phyloP scores from a whole-genome alignment of 2,329 filamentous ascomycete genomes.

The Scedosporium dehoogii region DNA sequence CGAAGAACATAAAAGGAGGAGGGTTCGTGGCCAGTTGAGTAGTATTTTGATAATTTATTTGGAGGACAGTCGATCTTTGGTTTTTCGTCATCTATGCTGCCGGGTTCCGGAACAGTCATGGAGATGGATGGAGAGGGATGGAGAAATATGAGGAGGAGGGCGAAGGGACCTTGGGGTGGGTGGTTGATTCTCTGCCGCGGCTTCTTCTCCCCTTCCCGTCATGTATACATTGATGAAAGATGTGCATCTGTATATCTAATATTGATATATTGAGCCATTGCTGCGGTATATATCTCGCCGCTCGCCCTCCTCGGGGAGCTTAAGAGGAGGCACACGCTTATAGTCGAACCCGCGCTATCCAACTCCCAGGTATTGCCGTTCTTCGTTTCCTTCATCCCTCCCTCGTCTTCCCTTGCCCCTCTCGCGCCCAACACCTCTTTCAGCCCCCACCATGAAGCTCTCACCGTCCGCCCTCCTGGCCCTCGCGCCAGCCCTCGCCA shows the following conservation, averaged over 20 bases:
- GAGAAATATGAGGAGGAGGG: no score
- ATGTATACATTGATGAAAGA: neutral
- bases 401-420: neutral
- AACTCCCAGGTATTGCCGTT: neutral
- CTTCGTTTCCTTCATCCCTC: neutral
- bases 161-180: no score
- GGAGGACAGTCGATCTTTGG: neutral
- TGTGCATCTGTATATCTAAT: neutral
- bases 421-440: neutral
- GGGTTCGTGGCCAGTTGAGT: neutral
- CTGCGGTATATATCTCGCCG: neutral
- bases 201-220: neutral
- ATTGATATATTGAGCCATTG: neutral
- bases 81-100: neutral
- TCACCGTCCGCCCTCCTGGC: constrained; percentile 1
- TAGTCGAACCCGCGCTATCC: neutral
- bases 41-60: neutral
- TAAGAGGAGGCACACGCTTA: neutral
- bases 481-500: constrained; percentile 5
- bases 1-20: neutral
- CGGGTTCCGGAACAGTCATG: neutral
- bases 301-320: neutral
- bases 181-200: no score
- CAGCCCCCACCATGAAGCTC: constrained; percentile 4
- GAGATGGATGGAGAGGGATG: no score